phyloP scores from a whole-genome alignment of 23 red algal genomes.

The Agarophyton chilense region DNA sequence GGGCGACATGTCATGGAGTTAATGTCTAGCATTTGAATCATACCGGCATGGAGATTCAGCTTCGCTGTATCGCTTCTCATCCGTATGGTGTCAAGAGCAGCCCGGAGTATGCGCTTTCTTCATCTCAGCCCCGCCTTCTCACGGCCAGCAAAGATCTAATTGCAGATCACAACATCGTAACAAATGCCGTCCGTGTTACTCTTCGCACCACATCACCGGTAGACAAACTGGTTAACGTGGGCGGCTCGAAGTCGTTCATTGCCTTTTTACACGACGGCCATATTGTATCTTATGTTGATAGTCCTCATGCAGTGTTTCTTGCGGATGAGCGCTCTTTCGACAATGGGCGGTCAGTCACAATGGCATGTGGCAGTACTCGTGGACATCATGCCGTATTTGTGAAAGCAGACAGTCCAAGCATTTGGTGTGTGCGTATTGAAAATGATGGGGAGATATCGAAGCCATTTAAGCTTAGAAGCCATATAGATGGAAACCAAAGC shows the following conservation, averaged over 20 bases:
- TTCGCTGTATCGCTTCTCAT: constrained; percentile 25
- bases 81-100: constrained; percentile 14
- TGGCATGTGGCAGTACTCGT: constrained; percentile 7
- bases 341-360: constrained; percentile 24
- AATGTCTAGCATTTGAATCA: too few species aligned
- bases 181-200: constrained; percentile 44
- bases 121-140: constrained; percentile 30
- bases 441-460: constrained; percentile 17
- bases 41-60: constrained; percentile 11
- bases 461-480: constrained; percentile 53
- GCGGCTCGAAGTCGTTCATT: constrained; percentile 38
- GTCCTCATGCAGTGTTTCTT: not conserved
- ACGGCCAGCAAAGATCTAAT: constrained; percentile 30
- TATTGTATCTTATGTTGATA: constrained; percentile 38
- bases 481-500: constrained; percentile 54
- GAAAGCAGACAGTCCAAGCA: constrained; percentile 63
- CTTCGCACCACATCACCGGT: constrained; percentile 37
- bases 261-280: constrained; percentile 51
- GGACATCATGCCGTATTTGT: constrained; percentile 41
- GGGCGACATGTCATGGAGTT: too few species aligned
- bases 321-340: constrained; percentile 14
- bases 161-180: constrained; percentile 49
- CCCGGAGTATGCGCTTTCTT: constrained; percentile 45
- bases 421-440: constrained; percentile 49
- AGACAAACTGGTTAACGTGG: constrained; percentile 42